Percentiles rank a stretch among this genome's conserved stretches.
Evolutionary conservation across 352 stramenopile genomes (phyloP).

Genomic region (Phytophthora megakarya): DNA sequence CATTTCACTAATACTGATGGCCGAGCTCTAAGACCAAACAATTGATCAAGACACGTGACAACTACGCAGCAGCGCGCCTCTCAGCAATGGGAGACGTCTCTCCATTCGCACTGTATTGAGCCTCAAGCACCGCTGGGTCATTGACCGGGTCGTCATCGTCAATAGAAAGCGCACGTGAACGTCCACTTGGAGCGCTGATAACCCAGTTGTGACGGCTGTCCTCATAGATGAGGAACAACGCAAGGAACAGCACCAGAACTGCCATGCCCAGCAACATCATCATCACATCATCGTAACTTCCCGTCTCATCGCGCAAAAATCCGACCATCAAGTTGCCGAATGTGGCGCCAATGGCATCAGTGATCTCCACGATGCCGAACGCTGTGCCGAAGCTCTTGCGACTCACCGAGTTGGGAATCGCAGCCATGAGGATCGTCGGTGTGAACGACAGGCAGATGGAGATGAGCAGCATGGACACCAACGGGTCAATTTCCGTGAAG

Average conservation of each 20-base stretch:
- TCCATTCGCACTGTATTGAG: constrained; percentile 29
- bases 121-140: constrained; percentile 47
- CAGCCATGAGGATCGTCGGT: constrained; percentile 88
- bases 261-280: constrained; percentile 81
- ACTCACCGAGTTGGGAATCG: constrained; percentile 80
- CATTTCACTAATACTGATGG: constrained; percentile 21
- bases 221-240: constrained; percentile 65
- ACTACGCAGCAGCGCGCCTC: constrained; percentile 16
- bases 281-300: constrained; percentile 85
- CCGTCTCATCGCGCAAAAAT: constrained; percentile 80
- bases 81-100: constrained; percentile 20
- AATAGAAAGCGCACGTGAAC: constrained; percentile 59
- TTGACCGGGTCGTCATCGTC: constrained; percentile 62
- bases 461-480: constrained; percentile 88
- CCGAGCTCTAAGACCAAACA: constrained; percentile 21
- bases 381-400: constrained; percentile 79
- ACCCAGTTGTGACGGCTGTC: constrained; percentile 62
- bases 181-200: constrained; percentile 58
- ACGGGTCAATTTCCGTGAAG: constrained; percentile 76
- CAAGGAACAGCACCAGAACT: constrained; percentile 66
- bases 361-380: constrained; percentile 90
- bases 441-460: constrained; percentile 87
- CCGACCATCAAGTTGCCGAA: constrained; percentile 87
- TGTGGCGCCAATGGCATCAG: constrained; percentile 78
- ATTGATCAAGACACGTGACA: background rate